Evolutionary conservation across 2,329 filamentous ascomycete genomes (phyloP), one percentile per base, ranked within the genome.

Genomic region (Ceratocystis variospora): DNA sequence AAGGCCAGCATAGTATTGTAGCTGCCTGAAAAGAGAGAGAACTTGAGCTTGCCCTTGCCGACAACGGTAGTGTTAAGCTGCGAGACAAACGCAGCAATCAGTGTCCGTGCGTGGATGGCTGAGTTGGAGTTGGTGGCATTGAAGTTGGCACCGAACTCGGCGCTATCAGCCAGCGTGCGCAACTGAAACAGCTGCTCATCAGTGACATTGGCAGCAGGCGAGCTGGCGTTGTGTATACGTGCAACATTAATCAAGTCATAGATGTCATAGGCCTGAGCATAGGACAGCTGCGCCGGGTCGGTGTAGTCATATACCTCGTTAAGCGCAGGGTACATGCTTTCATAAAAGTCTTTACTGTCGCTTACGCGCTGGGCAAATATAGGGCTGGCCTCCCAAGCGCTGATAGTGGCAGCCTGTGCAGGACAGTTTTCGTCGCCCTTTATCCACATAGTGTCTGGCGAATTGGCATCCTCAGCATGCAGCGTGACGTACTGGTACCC

Each of bases 1-100:
- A 75, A 75, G 28, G 73, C 71, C n/a, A 75, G 70, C 69, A 75
- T 74, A 2, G 74, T 75, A 57, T 75, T 73, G 68, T 75, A 75
- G 67, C 73, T 74, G 17, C 74, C 73, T 0, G 73, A 71, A 0
- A 75, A 70, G 1, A 75, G 71, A 12, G 72, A 73, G 67, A 75
- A 74, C 69, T 75, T 75, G 61, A 73, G 71, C 67, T 72, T 71
- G 41, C 71, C 74, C 66, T 71, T 19, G 10, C 71, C 69, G 4
- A 70, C 28, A 1, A 75, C 71, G 6, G 73, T 75, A 65, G 73
- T 61, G 67, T 74, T 74, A 50, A 75, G 70, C 68, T 74, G 71
- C 0, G 69, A 65, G 48, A 75, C 71, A 19, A 75, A 67, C 2
- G 69, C 73, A 3, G 72, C 72, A 1, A 73, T 70, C 17, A 75